Evolutionary conservation across 805 yeast genomes (phyloP).

Genomic region (Yamadazyma phyllophila): DNA sequence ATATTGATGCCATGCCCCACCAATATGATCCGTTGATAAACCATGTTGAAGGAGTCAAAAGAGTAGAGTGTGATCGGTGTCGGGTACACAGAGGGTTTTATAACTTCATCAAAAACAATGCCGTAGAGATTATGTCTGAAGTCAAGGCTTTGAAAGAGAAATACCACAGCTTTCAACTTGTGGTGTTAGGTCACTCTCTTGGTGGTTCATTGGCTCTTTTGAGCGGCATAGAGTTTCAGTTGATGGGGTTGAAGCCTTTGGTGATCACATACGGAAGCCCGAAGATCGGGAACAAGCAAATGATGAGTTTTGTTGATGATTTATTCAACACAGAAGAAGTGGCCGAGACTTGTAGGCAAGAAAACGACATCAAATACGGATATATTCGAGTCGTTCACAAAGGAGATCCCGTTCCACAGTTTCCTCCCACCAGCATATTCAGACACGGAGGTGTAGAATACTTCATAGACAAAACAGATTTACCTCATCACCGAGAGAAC

Average conservation of each 20-base stretch:
- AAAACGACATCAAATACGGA: conserved; percentile 31
- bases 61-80: conserved; percentile 47
- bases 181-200: conserved; percentile 70
- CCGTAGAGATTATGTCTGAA: conserved; percentile 32
- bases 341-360: conserved; percentile 16
- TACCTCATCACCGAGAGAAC: conserved; percentile 35
- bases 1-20: conserved; percentile 49
- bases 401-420: conserved; percentile 56
- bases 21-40: conserved; percentile 46
- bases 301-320: conserved; percentile 52
- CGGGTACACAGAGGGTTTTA: conserved; percentile 66
- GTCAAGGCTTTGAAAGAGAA: conserved; percentile 32
- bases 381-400: conserved; percentile 56
- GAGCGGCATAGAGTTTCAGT: conserved; percentile 58
- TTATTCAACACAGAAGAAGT: conserved; percentile 41
- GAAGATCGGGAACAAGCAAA: conserved; percentile 53
- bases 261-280: conserved; percentile 66
- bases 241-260: conserved; percentile 52
- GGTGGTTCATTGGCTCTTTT: conserved; percentile 71
- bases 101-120: conserved; percentile 42
- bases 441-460: conserved; percentile 54
- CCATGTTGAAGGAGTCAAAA: conserved; percentile 10
- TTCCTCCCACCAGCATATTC: conserved; percentile 52
- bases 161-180: conserved; percentile 48
- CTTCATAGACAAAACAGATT: conserved; percentile 35